Percentiles rank a stretch among this genome's conserved stretches.
Evolutionary conservation across 2,329 filamentous ascomycete genomes (phyloP).

Genomic region (Pestalotiopsis sp.): DNA sequence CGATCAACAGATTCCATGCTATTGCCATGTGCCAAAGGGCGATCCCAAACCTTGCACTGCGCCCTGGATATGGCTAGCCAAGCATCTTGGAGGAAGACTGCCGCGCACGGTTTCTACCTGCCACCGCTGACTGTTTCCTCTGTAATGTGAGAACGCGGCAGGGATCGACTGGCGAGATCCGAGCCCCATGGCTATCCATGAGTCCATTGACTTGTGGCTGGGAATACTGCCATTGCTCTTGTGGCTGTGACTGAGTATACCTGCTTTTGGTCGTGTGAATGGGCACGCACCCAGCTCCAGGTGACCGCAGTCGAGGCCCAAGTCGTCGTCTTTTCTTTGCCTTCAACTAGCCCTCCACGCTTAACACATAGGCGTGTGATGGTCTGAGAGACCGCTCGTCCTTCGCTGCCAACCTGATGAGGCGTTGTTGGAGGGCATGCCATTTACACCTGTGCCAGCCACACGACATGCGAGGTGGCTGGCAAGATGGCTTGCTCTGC

Average conservation of each 20-base stretch:
- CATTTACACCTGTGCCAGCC: no score
- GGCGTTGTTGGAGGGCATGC: no score
- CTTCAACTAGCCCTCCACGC: no score
- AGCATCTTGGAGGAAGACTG: neutral
- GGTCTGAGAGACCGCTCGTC: no score
- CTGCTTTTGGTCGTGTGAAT: neutral
- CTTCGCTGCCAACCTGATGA: no score
- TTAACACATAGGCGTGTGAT: no score
- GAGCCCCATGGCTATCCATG: neutral
- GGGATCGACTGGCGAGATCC: neutral
- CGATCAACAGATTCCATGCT: neutral
- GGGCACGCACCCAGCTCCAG: no score
- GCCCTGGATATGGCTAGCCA: neutral
- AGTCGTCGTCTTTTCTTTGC: no score
- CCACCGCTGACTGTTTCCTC: neutral
- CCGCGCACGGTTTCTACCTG: neutral
- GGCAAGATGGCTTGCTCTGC: neutral
- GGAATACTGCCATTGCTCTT: neutral
- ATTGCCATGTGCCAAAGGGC: neutral
- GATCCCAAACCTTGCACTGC: neutral
- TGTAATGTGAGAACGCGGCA: neutral
- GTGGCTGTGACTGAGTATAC: neutral
- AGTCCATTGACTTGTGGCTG: neutral
- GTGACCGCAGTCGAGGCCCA: no score
- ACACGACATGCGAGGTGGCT: no score